Percentiles rank a stretch among this genome's conserved stretches.
These are phyloP conservation scores for Pyrus communis DNA, from an alignment of 306 rosid genomes.

Conservation along the genomic window DNA sequence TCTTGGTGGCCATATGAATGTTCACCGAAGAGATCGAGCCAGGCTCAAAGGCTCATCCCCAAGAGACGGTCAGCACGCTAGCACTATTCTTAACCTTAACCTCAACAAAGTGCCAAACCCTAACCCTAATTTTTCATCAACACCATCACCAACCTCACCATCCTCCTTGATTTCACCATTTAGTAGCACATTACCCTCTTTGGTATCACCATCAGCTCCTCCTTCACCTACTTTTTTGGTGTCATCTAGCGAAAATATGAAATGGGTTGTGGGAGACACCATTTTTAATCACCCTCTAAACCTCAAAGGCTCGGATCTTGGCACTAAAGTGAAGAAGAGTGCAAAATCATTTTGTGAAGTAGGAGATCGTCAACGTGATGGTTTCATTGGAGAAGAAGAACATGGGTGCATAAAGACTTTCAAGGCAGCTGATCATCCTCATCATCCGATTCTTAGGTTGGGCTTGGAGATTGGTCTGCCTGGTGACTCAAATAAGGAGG, in stretches of 20 bases:
- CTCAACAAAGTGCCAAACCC: conserved; percentile 33
- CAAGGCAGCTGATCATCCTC: conserved; percentile 27
- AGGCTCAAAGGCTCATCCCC: conserved; percentile 68
- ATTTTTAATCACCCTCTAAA: background rate
- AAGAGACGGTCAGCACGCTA: conserved; percentile 9
- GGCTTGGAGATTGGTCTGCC: conserved; percentile 59
- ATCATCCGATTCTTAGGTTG: conserved; percentile 38
- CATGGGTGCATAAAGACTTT: conserved; percentile 13
- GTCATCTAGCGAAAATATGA: background rate
- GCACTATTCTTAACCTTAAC: conserved; percentile 30
- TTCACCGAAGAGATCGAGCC: conserved; percentile 88
- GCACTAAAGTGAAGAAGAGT: background rate
- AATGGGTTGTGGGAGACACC: background rate
- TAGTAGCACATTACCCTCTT: background rate
- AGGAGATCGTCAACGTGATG: conserved; percentile 7
- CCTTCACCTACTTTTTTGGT: conserved; percentile 15
- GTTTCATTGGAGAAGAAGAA: conserved; percentile 13
- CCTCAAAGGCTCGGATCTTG: background rate
- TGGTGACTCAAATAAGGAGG: conserved; percentile 30
- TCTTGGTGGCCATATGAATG: conserved; percentile 96
- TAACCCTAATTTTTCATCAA: conserved; percentile 32
- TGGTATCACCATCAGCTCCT: conserved; percentile 24
- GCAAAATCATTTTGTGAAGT: background rate
- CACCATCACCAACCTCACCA: conserved; percentile 27
- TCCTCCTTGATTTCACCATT: conserved; percentile 10